Conservation (phyloP, 148 eudicot species). For the Rhododendron simsii region DNA sequence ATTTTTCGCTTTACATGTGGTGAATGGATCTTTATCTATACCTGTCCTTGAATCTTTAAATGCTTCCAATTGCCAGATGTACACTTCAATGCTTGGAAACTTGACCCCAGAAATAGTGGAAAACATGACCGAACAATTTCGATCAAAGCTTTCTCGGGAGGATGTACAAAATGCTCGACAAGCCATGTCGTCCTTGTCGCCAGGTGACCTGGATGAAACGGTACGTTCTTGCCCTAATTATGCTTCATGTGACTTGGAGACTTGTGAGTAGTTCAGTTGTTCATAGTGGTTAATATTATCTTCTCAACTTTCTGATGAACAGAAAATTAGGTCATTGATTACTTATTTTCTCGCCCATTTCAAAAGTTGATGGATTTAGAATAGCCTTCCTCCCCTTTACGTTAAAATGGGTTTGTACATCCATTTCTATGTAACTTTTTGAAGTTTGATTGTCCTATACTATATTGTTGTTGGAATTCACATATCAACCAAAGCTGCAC, state of each 20-base stretch:
- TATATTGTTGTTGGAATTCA: too few relatives aligned
- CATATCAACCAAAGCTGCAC: too few relatives aligned
- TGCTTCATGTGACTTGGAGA: neutral
- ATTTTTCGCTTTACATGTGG: neutral
- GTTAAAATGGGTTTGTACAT: neutral
- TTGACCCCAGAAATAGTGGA: slow-evolving; percentile 98
- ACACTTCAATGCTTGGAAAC: slow-evolving; percentile 82
- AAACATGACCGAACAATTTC: slow-evolving; percentile 92
- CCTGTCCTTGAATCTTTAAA: neutral
- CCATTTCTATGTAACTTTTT: neutral
- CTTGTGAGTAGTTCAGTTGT: neutral
- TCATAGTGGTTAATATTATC: neutral
- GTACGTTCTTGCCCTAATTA: slow-evolving; percentile 32
- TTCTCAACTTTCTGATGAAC: neutral
- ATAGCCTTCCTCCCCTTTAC: neutral
- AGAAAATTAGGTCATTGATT: neutral
- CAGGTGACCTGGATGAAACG: slow-evolving; percentile 81
- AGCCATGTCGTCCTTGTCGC: slow-evolving; percentile 89
- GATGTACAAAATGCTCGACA: slow-evolving; percentile 94
- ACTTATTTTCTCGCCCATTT: neutral
- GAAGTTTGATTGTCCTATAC: too few relatives aligned
- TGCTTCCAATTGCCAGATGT: slow-evolving; percentile 46
- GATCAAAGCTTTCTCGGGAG: slow-evolving; percentile 77
- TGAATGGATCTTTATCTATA: neutral
- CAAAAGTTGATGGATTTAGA: neutral